A percentile compares a stretch with the other conserved stretches of the same genome.
phyloP scores from a whole-genome alignment of 2,329 filamentous ascomycete genomes.

The Diatrype stigma region DNA sequence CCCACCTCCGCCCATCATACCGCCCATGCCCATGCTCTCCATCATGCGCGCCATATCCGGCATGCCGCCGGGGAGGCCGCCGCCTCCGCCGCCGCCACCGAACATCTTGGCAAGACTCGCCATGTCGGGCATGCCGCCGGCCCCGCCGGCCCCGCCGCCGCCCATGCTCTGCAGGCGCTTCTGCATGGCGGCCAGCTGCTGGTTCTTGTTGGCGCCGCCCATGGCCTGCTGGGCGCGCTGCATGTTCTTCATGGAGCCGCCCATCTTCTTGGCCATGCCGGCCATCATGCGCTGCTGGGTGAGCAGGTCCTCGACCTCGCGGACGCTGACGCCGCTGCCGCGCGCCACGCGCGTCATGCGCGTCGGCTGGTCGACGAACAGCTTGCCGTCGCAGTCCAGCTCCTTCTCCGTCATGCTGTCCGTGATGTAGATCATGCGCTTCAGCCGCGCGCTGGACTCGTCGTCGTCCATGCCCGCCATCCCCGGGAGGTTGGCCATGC shows the following conservation, averaged over 20 bases:
- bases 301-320: slow-evolving; percentile 92
- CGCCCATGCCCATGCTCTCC: slow-evolving; percentile 64
- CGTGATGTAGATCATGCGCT: slow-evolving; percentile 98
- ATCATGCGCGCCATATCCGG: slow-evolving; percentile 74
- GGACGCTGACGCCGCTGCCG: slow-evolving; percentile 85
- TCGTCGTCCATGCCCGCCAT: slow-evolving; percentile 97
- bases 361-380: slow-evolving; percentile 87
- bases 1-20: slow-evolving; percentile 40
- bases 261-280: slow-evolving; percentile 98
- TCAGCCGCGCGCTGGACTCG: slow-evolving; percentile 87
- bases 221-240: slow-evolving; percentile 87
- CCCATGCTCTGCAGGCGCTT: slow-evolving; percentile 93
- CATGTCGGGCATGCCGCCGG: slow-evolving; percentile 73
- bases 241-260: slow-evolving; percentile 97
- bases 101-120: slow-evolving; percentile 90
- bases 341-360: slow-evolving; percentile 89
- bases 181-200: slow-evolving; percentile 96
- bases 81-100: slow-evolving; percentile 64
- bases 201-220: slow-evolving; percentile 84
- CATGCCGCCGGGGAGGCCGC: slow-evolving; percentile 66
- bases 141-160: slow-evolving; percentile 64
- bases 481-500: slow-evolving; percentile 70
- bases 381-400: slow-evolving; percentile 90
- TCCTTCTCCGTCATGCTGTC: slow-evolving; percentile 98
- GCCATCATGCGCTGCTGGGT: slow-evolving; percentile 99